Evolutionary conservation across 805 yeast genomes (phyloP), one percentile per base, ranked within the genome.

Genomic region (Clavispora vitiphila): DNA sequence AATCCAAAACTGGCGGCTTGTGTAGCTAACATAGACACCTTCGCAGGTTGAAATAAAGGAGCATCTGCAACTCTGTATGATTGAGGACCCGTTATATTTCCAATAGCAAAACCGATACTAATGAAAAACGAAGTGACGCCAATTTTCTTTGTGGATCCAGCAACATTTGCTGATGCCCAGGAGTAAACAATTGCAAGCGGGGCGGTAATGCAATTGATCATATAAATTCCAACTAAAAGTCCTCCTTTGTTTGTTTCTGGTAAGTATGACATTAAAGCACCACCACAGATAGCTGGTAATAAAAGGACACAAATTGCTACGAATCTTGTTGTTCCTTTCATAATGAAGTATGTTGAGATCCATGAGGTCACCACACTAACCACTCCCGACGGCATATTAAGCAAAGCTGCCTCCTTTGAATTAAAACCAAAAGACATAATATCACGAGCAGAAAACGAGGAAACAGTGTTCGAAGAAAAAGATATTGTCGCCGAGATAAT

Each of bases 121-220:
- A 84, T 69, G 37, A 73, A 73, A 26, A 80, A 58, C 5, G 83
- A 81, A 40, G 78, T 76, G 21, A 78, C 71, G 5, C 78, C 71
- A 49, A 80, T 69, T 51, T 83, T 80, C 60, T 86, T 86, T n/a
- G 90, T 83, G 47, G 78, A 76, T 10, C 93, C 93, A 1, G 89
- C 80, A 26, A 81, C 74, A 57, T 84, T 79, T 6, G 49, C 49
- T 35, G 42, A 40, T 8, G 45, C 42, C 47, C 49, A 43, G 16
- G 47, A 37, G 42, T 40, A 38, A 23, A 43, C 45, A 5, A 43
- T 42, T 10, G 49, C 42, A 10, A 42, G 41, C 8, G 45, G 45
- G 4, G 45, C 45, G 18, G 37, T 42, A 39, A 38, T 38, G 24
- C 31, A 42, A 14, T 45, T 45, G 38, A 43, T 40, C 39, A 46